These are phyloP conservation scores for Stipa capillata DNA, from an alignment of 176 grass and related monocot species.

Conservation along the genomic window DNA sequence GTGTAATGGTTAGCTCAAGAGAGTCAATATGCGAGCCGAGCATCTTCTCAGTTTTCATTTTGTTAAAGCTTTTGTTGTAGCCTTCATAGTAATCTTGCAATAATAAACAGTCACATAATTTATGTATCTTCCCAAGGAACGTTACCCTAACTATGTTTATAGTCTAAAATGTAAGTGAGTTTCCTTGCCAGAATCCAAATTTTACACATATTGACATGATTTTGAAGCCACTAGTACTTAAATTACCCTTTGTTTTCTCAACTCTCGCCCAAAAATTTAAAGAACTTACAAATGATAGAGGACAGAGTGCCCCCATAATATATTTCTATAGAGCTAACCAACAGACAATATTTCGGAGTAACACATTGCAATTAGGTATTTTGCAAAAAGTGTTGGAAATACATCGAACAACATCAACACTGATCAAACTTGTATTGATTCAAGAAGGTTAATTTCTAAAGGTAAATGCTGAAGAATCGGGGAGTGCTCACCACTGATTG, in stretches of 20 bases:
- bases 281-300: neutral
- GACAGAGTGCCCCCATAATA: neutral
- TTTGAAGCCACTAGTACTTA: neutral
- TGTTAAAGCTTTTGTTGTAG: neutral
- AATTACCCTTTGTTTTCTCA: neutral
- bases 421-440: neutral
- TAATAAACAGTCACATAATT: neutral
- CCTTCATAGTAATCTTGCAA: neutral
- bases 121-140: neutral
- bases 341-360: neutral
- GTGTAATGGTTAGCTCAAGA: neutral
- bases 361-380: neutral
- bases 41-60: neutral
- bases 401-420: neutral
- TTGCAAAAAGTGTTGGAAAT: neutral
- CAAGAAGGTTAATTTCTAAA: neutral
- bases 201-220: neutral
- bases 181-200: neutral
- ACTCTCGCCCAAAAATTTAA: neutral
- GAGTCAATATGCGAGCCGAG: neutral
- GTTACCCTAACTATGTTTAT: neutral
- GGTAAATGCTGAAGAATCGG: neutral
- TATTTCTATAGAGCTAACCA: neutral
- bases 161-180: neutral
- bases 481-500: conserved; percentile 37